These are phyloP conservation scores for Trypanosoma avium DNA, from an alignment of 208 protist genomes.

Conservation along the genomic window DNA sequence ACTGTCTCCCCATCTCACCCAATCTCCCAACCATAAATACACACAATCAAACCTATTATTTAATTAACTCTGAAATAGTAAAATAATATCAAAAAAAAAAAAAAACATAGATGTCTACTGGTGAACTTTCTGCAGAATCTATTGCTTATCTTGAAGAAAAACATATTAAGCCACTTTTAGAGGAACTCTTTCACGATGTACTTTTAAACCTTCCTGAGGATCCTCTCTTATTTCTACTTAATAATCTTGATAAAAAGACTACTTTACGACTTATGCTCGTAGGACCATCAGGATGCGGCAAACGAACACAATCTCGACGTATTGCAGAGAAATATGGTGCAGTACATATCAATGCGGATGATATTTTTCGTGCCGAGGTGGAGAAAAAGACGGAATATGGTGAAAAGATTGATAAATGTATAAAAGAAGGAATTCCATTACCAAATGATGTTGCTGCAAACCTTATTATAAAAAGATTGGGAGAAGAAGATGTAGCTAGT, in stretches of 20 bases:
- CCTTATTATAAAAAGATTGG: slow-evolving; percentile 60
- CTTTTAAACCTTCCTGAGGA: slow-evolving; percentile 62
- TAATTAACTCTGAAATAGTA: too few species aligned
- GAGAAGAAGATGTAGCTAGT: slow-evolving; percentile 31
- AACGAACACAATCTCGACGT: slow-evolving; percentile 84
- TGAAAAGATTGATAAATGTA: slow-evolving; percentile 46
- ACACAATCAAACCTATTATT: too few species aligned
- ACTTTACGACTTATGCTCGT: slow-evolving; percentile 67
- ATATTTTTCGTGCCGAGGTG: slow-evolving; percentile 63
- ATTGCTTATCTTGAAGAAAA: slow-evolving; percentile 76
- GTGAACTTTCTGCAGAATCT: slow-evolving; percentile 52
- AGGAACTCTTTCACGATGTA: slow-evolving; percentile 81
- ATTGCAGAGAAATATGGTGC: slow-evolving; percentile 85
- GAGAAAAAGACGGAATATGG: slow-evolving; percentile 43
- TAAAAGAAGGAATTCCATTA: slow-evolving; percentile 61
- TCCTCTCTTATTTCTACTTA: slow-evolving; percentile 62
- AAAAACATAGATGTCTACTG: slow-evolving; percentile 66
- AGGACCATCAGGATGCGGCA: slow-evolving; percentile 89
- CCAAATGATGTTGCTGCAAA: slow-evolving; percentile 78
- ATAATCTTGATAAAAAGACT: slow-evolving; percentile 38
- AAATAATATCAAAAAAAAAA: slow-evolving; percentile 1
- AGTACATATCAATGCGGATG: slow-evolving; percentile 77
- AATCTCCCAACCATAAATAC: too few species aligned
- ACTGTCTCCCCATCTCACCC: too few species aligned
- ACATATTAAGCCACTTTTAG: slow-evolving; percentile 59